phyloP scores from a whole-genome alignment of 2,329 filamentous ascomycete species.

The Trichoderma citrinoviride region DNA sequence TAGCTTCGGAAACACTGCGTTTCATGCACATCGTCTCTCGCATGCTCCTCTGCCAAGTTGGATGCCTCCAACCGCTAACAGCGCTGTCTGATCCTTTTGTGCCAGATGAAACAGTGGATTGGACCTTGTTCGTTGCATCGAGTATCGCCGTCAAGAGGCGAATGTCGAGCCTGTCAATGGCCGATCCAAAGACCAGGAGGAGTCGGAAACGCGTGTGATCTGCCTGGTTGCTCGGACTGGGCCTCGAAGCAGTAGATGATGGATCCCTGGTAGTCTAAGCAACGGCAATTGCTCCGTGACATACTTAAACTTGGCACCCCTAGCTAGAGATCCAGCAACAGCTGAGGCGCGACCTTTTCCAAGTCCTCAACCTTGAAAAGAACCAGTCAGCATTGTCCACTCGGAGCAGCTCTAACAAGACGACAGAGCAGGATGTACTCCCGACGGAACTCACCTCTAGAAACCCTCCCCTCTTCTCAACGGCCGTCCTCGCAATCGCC shows the following conservation, averaged over 20 bases:
- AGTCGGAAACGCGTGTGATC: background rate
- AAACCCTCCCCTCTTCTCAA: conserved; percentile 68
- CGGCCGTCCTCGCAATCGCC: conserved; percentile 74
- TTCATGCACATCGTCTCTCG: conserved; percentile 12
- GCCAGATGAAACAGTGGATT: background rate
- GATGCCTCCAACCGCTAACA: background rate
- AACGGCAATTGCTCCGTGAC: background rate
- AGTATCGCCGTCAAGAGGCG: background rate
- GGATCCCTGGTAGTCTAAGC: too few relatives aligned
- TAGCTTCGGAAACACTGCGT: conserved; percentile 15
- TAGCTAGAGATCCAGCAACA: conserved; percentile 82
- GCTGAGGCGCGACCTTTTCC: conserved; percentile 80
- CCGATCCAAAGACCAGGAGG: background rate
- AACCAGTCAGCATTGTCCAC: conserved; percentile 20
- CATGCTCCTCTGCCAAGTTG: background rate
- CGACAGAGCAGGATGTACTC: background rate
- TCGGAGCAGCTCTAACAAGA: background rate
- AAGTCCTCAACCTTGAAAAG: conserved; percentile 71
- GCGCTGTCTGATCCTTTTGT: background rate
- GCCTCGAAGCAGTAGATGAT: background rate
- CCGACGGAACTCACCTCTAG: conserved; percentile 60
- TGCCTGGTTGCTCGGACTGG: background rate
- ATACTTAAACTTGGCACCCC: conserved; percentile 26
- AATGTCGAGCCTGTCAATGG: background rate
- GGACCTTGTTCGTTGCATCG: background rate